These are phyloP conservation scores for Schwanniomyces occidentalis DNA, from an alignment of 805 yeast species.

Conservation along the genomic window DNA sequence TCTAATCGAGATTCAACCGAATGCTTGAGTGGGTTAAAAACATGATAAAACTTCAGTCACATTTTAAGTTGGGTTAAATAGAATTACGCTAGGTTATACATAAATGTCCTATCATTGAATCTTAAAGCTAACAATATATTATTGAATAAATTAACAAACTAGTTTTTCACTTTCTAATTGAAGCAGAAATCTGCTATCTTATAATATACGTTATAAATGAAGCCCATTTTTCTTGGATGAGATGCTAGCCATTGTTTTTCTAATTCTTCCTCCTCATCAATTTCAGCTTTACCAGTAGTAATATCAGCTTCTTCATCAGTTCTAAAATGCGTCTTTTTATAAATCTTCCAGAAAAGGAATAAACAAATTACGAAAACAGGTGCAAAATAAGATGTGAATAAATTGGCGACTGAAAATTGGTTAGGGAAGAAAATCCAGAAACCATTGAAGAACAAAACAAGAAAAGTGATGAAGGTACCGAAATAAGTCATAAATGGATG, in stretches of 20 bases:
- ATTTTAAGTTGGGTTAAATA: too few species aligned
- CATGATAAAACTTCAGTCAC: too few species aligned
- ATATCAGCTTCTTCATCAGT: slow-evolving; percentile 32
- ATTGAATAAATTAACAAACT: too few species aligned
- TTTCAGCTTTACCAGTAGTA: slow-evolving; percentile 32
- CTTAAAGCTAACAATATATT: too few species aligned
- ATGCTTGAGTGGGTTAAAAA: too few species aligned
- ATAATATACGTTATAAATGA: slow-evolving; percentile 20
- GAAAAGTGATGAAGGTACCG: slow-evolving; percentile 20
- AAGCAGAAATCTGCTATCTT: slow-evolving; percentile 23
- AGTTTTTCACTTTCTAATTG: too few species aligned
- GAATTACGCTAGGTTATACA: too few species aligned
- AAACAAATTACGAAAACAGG: slow-evolving; percentile 28
- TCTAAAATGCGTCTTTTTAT: slow-evolving; percentile 31
- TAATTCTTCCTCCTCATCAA: slow-evolving; percentile 35
- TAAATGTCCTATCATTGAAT: too few species aligned
- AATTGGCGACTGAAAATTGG: slow-evolving; percentile 29
- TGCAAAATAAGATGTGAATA: slow-evolving; percentile 40
- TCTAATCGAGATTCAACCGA: too few species aligned
- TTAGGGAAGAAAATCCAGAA: slow-evolving; percentile 43
- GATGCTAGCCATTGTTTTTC: slow-evolving; percentile 21
- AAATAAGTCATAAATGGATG: slow-evolving; percentile 28
- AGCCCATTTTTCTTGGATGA: slow-evolving; percentile 20
- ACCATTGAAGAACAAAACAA: slow-evolving; percentile 40
- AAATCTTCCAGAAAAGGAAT: slow-evolving; percentile 32